Evolutionary conservation across 495 filamentous ascomycete species (phyloP).

Genomic region (Penicillium lividum): DNA sequence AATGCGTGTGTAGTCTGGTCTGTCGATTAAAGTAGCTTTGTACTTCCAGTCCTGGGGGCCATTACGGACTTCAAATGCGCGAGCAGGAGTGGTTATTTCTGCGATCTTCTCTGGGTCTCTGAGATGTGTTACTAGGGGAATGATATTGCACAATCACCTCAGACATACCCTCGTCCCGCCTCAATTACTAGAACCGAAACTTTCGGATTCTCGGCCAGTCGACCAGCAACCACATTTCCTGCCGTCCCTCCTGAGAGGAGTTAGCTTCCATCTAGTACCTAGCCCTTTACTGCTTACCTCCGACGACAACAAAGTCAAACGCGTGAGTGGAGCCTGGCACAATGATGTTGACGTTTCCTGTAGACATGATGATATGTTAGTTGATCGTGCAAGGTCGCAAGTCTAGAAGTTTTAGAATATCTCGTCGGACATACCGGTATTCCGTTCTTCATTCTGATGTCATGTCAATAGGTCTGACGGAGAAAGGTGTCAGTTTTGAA

Average conservation of each 20-base stretch:
- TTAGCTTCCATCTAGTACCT: neutral
- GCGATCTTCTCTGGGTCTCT: conserved; percentile 31
- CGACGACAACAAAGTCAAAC: conserved; percentile 16
- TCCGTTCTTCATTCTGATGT: too few relatives aligned
- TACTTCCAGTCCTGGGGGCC: conserved; percentile 53
- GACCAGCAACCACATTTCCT: conserved; percentile 52
- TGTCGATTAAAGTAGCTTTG: conserved; percentile 56
- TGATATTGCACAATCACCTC: neutral
- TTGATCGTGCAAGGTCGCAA: neutral
- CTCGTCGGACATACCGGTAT: too few relatives aligned
- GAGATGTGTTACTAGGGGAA: neutral
- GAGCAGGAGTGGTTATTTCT: conserved; percentile 38
- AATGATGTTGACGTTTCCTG: neutral
- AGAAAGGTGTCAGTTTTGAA: too few relatives aligned
- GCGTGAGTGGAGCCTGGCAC: neutral
- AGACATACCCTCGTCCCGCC: conserved; percentile 7
- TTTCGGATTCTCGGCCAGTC: conserved; percentile 52
- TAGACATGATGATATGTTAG: neutral
- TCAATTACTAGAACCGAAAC: conserved; percentile 40
- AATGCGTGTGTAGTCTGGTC: conserved; percentile 54
- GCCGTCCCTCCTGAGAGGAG: conserved; percentile 41
- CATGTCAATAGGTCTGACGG: too few relatives aligned
- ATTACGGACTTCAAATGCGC: conserved; percentile 32
- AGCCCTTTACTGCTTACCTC: conserved; percentile 5
- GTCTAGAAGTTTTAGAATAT: neutral